Base-by-base conservation (phyloP, 257 asterid genomes). In the Nicotiana otophora region DNA sequence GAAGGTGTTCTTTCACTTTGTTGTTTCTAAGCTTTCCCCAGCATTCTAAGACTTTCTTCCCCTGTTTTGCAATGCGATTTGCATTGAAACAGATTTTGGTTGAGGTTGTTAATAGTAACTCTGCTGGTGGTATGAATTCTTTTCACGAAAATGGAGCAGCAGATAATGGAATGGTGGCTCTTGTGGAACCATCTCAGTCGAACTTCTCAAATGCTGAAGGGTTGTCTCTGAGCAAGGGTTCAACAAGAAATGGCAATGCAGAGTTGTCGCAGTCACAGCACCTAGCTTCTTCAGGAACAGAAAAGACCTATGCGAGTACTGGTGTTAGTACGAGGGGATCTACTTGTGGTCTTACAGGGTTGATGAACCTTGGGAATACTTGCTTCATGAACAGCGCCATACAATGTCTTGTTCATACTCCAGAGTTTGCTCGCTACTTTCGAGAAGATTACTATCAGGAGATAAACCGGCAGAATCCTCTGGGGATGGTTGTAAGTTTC, bases 301-400 rank as follows among this genome's bases (percentile, higher is more conserved):
- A 94, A 72, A 92, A 84, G 92, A 87, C 95, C 28, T 88, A 86
- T 84, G 97, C 93, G 78, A 88, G 92, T 54, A 84, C 90, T 83
- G 98, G 99, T 83, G 95, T 94, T 87, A 91, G 92, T 86, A 96
- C 99, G 70, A 88, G 99, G 90, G 98, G 99, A 69, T 90, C 97
- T 85, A 77, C 98, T 81, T 91, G 92, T 88, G 99, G 98, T 84
- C 94, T 96, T 87, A 94, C 92, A 86, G 99, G 99, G 65, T 87
- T 96, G 89, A 61, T 93, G 91, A 96, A 96, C 89, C 98, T 94
- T 89, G 99, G 99, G 80, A 96, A 96, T 81, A 96, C 99, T 81
- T 96, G 99, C 90, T 96, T 94, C 84, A 96, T 96, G 99, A 96
- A 96, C 81, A 93, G 98, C 86, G 98, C 99, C 77, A 94, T 96